Percentiles rank a stretch among this genome's conserved stretches.
Evolutionary conservation across 1,284 basidiomycete species (phyloP).

Genomic region (Irpex rosettiformis): DNA sequence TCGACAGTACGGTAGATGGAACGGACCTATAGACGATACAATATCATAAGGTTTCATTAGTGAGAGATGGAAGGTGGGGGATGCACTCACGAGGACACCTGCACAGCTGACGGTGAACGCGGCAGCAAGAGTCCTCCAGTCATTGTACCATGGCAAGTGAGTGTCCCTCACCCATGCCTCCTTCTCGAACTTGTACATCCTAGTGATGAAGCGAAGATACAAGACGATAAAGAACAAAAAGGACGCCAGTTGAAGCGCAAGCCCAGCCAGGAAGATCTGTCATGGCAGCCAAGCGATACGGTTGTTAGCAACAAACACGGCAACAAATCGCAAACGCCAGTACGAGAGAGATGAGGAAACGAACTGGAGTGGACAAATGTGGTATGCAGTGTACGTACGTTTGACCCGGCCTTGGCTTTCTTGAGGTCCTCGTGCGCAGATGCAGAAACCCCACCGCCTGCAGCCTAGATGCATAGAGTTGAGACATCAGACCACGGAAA

Average conservation of each 20-base stretch:
- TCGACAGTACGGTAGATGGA: conserved; percentile 67
- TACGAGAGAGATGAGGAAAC: neutral
- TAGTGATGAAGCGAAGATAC: conserved; percentile 53
- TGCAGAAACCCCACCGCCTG: conserved; percentile 35
- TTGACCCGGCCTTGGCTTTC: conserved; percentile 5
- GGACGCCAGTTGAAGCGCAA: conserved; percentile 57
- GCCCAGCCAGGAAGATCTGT: conserved; percentile 60
- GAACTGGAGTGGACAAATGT: neutral
- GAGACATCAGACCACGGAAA: neutral
- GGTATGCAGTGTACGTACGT: conserved; percentile 6
- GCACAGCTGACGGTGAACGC: conserved; percentile 57
- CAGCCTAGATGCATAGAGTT: conserved; percentile 23
- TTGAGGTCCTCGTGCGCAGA: conserved; percentile 15
- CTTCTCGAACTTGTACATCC: conserved; percentile 41
- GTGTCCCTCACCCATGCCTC: conserved; percentile 41
- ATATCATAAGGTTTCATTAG: neutral
- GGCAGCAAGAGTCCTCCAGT: conserved; percentile 57
- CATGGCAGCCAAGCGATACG: neutral
- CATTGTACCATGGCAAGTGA: conserved; percentile 41
- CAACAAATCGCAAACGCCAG: neutral
- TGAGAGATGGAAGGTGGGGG: neutral
- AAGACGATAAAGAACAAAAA: conserved; percentile 59
- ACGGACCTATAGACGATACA: conserved; percentile 44
- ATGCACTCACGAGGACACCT: conserved; percentile 51
- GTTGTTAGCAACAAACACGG: neutral